Percentiles rank a stretch among this genome's conserved stretches.
Evolutionary conservation across 2,329 filamentous ascomycete species (phyloP).

Genomic region (Aspergillus ibericus): DNA sequence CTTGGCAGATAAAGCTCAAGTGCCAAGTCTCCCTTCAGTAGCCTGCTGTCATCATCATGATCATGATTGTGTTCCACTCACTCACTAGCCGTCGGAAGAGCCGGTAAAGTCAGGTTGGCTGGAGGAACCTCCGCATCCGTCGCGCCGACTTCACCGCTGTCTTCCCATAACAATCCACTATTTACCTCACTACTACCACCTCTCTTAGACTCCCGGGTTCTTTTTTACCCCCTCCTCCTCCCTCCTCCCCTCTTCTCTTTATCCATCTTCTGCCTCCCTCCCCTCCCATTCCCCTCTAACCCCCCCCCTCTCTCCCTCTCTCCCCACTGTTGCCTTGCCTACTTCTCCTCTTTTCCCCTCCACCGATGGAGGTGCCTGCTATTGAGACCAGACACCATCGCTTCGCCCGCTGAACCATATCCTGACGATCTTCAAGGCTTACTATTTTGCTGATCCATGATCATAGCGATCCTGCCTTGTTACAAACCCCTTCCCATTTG

Average conservation of each 20-base stretch:
- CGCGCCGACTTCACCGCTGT: neutral
- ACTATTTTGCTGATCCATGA: neutral
- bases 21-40: neutral
- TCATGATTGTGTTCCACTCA: neutral
- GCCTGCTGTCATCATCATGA: neutral
- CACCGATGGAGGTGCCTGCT: neutral
- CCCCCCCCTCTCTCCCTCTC: neutral
- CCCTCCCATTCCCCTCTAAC: neutral
- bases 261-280: too few species aligned
- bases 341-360: neutral
- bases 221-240: too few species aligned
- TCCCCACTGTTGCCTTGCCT: neutral
- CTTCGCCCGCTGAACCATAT: neutral
- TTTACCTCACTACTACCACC: neutral
- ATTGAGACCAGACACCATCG: neutral
- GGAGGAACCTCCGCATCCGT: neutral
- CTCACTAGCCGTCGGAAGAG: neutral
- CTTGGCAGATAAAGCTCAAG: too few species aligned
- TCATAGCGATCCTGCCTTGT: neutral
- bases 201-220: neutral
- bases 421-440: neutral
- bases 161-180: neutral
- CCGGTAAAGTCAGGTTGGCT: neutral
- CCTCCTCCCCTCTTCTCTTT: too few species aligned
- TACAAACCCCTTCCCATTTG: neutral